Evolutionary conservation across 352 stramenopile species (phyloP).

Genomic region (Phytophthora chlamydospora): DNA sequence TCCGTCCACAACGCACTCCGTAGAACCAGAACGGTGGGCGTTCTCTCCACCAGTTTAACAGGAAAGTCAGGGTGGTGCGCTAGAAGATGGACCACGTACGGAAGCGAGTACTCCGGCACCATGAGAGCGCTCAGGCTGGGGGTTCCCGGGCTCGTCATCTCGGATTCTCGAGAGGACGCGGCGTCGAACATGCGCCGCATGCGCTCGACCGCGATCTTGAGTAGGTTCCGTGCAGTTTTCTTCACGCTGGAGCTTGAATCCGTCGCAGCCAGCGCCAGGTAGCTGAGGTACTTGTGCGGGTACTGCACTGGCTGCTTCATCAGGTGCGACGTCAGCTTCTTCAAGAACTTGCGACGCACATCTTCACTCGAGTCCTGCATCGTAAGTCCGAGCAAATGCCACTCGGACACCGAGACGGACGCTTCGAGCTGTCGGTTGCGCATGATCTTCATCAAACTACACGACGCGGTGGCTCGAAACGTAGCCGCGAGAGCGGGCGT

Average conservation of each 20-base stretch:
- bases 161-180: slow-evolving; percentile 33
- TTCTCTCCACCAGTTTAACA: slow-evolving; percentile 40
- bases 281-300: slow-evolving; percentile 85
- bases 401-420: slow-evolving; percentile 59
- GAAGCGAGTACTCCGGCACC: slow-evolving; percentile 83
- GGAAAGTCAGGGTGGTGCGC: slow-evolving; percentile 79
- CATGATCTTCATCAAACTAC: slow-evolving; percentile 68
- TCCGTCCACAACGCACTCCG: slow-evolving; percentile 61
- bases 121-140: slow-evolving; percentile 56
- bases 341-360: slow-evolving; percentile 72
- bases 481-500: slow-evolving; percentile 44
- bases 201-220: slow-evolving; percentile 62
- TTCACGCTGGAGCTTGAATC: slow-evolving; percentile 61
- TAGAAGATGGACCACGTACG: slow-evolving; percentile 86
- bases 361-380: slow-evolving; percentile 80
- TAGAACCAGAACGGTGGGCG: slow-evolving; percentile 27
- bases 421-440: slow-evolving; percentile 61
- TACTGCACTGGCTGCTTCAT: slow-evolving; percentile 65
- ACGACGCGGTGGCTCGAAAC: slow-evolving; percentile 59
- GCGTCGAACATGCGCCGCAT: slow-evolving; percentile 84
- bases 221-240: slow-evolving; percentile 54
- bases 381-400: slow-evolving; percentile 79
- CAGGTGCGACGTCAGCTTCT: slow-evolving; percentile 76
- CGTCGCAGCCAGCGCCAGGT: slow-evolving; percentile 68
- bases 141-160: slow-evolving; percentile 18